phyloP scores from a whole-genome alignment of 1,284 basidiomycete species.

The Cerioporus squamosus region DNA sequence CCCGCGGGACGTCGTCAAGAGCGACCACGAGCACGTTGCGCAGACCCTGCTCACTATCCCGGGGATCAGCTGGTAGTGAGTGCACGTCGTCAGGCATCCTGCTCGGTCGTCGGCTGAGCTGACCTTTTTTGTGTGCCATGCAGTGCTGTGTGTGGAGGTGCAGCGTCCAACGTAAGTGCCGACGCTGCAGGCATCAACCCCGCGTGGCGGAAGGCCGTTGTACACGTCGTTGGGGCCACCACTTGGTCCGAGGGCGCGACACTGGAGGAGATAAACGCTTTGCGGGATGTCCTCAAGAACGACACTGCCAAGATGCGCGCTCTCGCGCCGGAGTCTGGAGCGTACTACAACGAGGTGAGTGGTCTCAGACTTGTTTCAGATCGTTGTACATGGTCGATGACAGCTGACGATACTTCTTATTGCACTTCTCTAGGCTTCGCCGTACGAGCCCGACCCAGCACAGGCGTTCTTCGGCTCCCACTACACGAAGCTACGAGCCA shows the following conservation, averaged over 20 bases:
- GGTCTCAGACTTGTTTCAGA: not conserved
- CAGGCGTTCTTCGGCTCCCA: conserved; percentile 50
- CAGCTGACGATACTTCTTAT: not conserved
- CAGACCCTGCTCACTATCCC: conserved; percentile 30
- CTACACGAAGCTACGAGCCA: conserved; percentile 41
- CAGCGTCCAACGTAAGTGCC: conserved; percentile 39
- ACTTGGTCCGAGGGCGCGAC: conserved; percentile 39
- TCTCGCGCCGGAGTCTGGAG: conserved; percentile 37
- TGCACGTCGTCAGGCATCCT: not conserved
- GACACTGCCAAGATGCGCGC: conserved; percentile 28
- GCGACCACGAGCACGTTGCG: conserved; percentile 31
- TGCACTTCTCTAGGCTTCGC: conserved; percentile 39
- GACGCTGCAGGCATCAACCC: conserved; percentile 46
- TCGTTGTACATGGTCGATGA: not conserved
- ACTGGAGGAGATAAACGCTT: conserved; percentile 27
- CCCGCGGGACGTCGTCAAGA: conserved; percentile 35
- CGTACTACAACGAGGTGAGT: conserved; percentile 49
- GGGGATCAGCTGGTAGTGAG: conserved; percentile 19
- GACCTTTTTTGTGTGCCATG: not conserved
- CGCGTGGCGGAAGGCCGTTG: conserved; percentile 45
- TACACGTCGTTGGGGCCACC: conserved; percentile 28
- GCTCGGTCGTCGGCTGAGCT: not conserved
- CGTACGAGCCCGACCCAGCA: conserved; percentile 43
- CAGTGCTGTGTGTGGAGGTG: conserved; percentile 38
- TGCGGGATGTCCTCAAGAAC: conserved; percentile 31